A percentile compares a stretch with the other conserved stretches of the same genome.
phyloP scores from a whole-genome alignment of 2,329 filamentous ascomycete species.

The Diplodia seriata region DNA sequence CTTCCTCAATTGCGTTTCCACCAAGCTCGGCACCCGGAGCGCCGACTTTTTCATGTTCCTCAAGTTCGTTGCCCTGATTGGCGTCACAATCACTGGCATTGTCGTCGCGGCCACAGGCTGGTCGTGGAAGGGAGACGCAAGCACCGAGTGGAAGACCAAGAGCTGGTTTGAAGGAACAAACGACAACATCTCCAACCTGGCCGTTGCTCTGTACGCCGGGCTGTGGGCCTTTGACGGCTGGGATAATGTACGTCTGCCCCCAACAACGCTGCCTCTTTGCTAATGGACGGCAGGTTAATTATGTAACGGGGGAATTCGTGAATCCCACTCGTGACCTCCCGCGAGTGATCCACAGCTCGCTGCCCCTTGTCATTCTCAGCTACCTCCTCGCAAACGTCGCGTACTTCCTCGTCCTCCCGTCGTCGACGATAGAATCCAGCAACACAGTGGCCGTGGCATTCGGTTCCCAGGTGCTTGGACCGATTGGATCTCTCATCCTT shows the following conservation, averaged over 20 bases:
- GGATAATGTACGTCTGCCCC: conserved; percentile 78
- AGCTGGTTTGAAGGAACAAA: conserved; percentile 90
- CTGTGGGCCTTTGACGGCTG: conserved; percentile 98
- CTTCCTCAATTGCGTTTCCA: conserved; percentile 87
- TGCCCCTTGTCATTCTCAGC: conserved; percentile 88
- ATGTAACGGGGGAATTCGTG: conserved; percentile 95
- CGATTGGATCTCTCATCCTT: conserved; percentile 79
- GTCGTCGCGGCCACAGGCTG: conserved; percentile 87
- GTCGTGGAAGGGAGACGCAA: conserved; percentile 76
- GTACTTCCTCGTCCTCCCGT: conserved; percentile 92
- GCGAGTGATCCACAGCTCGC: conserved; percentile 92
- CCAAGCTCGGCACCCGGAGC: conserved; percentile 81
- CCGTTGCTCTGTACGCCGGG: conserved; percentile 91
- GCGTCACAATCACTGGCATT: conserved; percentile 85
- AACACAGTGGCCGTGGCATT: conserved; percentile 98
- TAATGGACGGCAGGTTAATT: conserved; percentile 74
- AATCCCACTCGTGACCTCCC: conserved; percentile 90
- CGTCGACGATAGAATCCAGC: conserved; percentile 78
- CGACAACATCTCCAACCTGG: conserved; percentile 82
- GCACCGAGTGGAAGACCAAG: conserved; percentile 82
- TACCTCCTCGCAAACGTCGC: conserved; percentile 91
- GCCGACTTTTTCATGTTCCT: conserved; percentile 96
- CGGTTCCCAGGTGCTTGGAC: conserved; percentile 86
- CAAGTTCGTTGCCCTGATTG: conserved; percentile 89
- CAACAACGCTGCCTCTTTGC: conserved; percentile 28